Conservation (phyloP, 495 filamentous ascomycete species). For the Talaromyces stipitatus region DNA sequence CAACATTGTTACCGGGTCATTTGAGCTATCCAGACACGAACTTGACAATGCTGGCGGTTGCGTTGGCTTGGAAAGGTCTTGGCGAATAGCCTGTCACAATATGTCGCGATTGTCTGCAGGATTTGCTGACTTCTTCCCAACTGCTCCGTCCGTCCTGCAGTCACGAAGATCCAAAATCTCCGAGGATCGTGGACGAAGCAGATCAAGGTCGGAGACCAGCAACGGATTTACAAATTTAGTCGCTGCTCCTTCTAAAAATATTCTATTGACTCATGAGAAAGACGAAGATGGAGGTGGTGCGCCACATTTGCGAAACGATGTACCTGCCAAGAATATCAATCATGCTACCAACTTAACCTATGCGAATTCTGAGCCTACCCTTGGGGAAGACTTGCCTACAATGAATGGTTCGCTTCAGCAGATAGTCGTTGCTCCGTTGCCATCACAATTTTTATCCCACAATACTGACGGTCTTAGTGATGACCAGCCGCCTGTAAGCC, state of each 20-base stretch:
- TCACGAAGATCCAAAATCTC: conserved; percentile 41
- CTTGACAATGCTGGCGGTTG: background rate
- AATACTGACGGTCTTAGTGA: conserved; percentile 47
- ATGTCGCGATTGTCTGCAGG: conserved; percentile 80
- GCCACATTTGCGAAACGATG: background rate
- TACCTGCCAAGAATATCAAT: background rate
- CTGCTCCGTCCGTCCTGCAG: conserved; percentile 64
- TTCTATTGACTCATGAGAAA: background rate
- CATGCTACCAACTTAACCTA: background rate
- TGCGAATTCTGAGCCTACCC: background rate
- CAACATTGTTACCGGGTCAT: background rate
- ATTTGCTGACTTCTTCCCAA: conserved; percentile 86
- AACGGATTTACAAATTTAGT: background rate
- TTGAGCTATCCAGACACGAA: background rate
- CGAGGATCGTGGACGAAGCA: conserved; percentile 32
- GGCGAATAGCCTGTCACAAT: conserved; percentile 26
- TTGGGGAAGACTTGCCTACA: background rate
- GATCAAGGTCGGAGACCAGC: conserved; percentile 13
- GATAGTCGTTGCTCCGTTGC: conserved; percentile 31
- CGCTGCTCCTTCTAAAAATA: background rate
- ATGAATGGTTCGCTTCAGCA: background rate
- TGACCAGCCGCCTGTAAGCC: conserved; percentile 17
- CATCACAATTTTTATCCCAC: conserved; percentile 28
- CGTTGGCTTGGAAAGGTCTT: background rate
- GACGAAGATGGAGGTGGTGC: background rate